Evolutionary conservation across 1,139 yeast genomes (phyloP).

Genomic region (Sugiyamaella xylanicola): DNA sequence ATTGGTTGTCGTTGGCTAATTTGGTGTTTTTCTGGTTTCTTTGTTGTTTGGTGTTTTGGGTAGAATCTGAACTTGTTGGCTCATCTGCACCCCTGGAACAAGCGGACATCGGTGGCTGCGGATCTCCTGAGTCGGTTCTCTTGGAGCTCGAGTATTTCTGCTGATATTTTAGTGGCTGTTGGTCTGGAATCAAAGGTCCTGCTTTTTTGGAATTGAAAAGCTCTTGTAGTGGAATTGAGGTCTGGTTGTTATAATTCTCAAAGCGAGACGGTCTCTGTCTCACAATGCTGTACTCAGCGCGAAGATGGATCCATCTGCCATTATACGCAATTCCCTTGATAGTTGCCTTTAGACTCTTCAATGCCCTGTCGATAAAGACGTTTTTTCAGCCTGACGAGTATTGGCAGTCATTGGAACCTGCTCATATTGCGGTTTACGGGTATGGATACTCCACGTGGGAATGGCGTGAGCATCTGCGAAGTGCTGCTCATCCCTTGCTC

Average conservation of each 20-base stretch:
- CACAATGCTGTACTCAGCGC: background rate
- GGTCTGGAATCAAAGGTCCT: background rate
- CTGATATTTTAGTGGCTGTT: background rate
- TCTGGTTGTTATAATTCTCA: too few relatives aligned
- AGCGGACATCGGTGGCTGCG: background rate
- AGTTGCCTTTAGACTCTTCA: conserved; percentile 54
- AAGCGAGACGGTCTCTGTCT: too few relatives aligned
- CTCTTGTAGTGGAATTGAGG: too few relatives aligned
- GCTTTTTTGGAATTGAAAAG: background rate
- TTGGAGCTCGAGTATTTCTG: too few relatives aligned
- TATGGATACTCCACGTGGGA: conserved; percentile 95
- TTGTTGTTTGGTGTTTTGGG: background rate
- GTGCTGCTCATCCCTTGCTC: conserved; percentile 76
- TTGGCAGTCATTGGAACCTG: conserved; percentile 93
- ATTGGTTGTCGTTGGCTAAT: background rate
- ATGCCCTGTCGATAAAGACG: conserved; percentile 65
- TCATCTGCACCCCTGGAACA: background rate
- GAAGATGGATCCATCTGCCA: conserved; percentile 6
- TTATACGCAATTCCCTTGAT: conserved; percentile 1
- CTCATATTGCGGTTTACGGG: conserved; percentile 72
- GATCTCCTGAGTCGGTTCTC: too few relatives aligned
- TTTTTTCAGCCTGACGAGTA: conserved; percentile 97
- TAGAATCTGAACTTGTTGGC: background rate
- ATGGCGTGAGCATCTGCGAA: conserved; percentile 75
- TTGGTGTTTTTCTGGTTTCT: background rate